Evolutionary conservation across 495 filamentous ascomycete species (phyloP), one percentile per base, ranked within the genome.

Genomic region (Talaromyces thailandensis): DNA sequence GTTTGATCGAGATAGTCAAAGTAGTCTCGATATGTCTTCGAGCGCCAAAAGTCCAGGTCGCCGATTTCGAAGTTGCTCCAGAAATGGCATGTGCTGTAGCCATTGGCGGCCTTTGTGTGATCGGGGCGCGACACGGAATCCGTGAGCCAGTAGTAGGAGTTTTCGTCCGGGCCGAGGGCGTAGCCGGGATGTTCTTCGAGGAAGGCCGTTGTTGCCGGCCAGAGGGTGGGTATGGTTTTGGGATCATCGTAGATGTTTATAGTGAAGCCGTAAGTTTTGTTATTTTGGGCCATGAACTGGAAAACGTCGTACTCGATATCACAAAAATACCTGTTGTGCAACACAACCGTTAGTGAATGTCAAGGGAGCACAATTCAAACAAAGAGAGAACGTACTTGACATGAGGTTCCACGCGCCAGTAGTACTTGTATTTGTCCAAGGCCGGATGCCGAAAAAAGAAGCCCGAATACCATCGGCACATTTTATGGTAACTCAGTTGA

Each of bases 31-130:
- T 99, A 99, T 56, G 84, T 81, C 72, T 92, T 83, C 67, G 91
- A 88, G 9, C 95, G 81, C 91, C 93, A 99, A 78, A 99, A 97
- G 63, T 82, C 84, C 84, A 99, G 84, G 71, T 96, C 92, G 40
- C 86, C 95, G 66, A 99, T 95, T 76, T 99, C 95, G 69, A 99
- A 99, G 76, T 99, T 99, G 64, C 86, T 92, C 95, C 95, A 99
- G 80, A 99, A 99, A 75, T 99, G 95, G 74, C 95, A 99, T 16
- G 95, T 98, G 14, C 90, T 94, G 80, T 97, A 98, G 48, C 94
- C 94, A 62, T 94, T 86, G 28, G 91, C 93, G 51, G 85, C 83
- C 21, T 76, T 64, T 66, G 88, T 90, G 73, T 96, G 89, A 18
- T 90, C 82, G 11, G 95, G 94, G 55, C 95, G 83, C 55, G 84